Conservation (phyloP, 768 basidiomycete species). For the Macrolepiota dolichaula region DNA sequence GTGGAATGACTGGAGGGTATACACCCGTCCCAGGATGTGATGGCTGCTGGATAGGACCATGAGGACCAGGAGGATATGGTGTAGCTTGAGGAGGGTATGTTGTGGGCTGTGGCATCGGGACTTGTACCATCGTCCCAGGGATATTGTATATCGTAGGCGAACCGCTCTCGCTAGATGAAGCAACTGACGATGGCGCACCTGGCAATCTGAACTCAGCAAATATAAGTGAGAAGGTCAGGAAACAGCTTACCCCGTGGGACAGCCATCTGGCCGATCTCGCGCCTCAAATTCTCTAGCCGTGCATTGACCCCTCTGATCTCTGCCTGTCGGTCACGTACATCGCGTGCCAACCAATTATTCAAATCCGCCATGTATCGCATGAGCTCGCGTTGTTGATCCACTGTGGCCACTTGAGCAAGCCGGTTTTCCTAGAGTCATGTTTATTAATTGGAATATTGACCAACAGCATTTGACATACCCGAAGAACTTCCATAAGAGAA, state of each 20-base stretch:
- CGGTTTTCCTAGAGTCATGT: constrained; percentile 60
- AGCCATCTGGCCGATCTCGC: constrained; percentile 33
- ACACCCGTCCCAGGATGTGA: not conserved
- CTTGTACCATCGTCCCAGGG: constrained; percentile 1
- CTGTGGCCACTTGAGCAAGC: constrained; percentile 65
- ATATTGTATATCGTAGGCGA: constrained; percentile 14
- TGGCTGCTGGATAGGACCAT: not conserved
- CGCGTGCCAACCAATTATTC: constrained; percentile 77
- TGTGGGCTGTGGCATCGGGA: constrained; percentile 12
- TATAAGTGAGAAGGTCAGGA: not conserved
- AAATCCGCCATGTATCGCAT: constrained; percentile 76
- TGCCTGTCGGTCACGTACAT: constrained; percentile 74
- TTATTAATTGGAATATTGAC: not conserved
- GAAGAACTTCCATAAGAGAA: constrained; percentile 63
- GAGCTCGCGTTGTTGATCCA: constrained; percentile 76
- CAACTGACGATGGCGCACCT: not conserved
- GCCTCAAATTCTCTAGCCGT: constrained; percentile 49
- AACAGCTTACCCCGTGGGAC: constrained; percentile 27
- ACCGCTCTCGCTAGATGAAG: constrained; percentile 1
- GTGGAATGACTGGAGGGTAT: constrained; percentile 18
- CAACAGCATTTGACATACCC: constrained; percentile 37
- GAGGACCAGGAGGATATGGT: constrained; percentile 5
- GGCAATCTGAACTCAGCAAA: not conserved
- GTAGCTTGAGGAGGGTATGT: constrained; percentile 1
- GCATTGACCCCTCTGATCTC: constrained; percentile 67